Evolutionary conservation across 805 yeast species (phyloP).

Genomic region (Yarrowia sp.): DNA sequence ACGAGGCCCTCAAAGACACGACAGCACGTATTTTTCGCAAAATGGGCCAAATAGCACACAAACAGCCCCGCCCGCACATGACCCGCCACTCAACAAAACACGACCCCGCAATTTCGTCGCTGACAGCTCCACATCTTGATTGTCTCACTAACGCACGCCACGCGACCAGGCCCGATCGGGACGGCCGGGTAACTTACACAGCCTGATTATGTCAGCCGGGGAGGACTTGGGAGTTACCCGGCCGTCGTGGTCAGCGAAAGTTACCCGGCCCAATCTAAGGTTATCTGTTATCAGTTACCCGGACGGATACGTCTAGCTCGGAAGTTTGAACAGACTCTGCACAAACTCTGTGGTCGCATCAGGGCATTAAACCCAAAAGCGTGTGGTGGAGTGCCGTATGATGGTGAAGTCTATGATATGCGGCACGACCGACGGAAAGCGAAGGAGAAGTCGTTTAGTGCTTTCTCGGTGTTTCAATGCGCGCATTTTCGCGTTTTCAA

Average conservation of each 20-base stretch:
- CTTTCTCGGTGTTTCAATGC: too few species aligned
- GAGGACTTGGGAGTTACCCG: neutral
- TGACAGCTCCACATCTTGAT: neutral
- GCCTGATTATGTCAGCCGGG: neutral
- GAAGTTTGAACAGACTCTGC: too few species aligned
- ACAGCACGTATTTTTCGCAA: neutral
- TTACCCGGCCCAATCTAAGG: neutral
- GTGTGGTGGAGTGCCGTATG: constrained; percentile 7
- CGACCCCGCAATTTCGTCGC: neutral
- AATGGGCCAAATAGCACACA: neutral
- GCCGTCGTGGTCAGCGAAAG: too few species aligned
- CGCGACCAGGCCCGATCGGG: constrained; percentile 8
- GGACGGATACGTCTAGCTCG: too few species aligned
- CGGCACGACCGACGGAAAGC: too few species aligned
- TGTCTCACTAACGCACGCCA: constrained; percentile 8
- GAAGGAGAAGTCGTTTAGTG: too few species aligned
- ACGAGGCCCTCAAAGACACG: too few species aligned
- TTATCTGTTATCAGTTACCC: constrained; percentile 18
- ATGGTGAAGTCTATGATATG: neutral
- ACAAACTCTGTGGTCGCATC: too few species aligned
- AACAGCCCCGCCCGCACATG: neutral
- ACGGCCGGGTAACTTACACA: neutral
- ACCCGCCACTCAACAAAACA: neutral
- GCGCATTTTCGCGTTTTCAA: too few species aligned
- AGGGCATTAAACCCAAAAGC: neutral